phyloP scores from a whole-genome alignment of 108 stramenopile species.

The Skeletonema costatum region DNA sequence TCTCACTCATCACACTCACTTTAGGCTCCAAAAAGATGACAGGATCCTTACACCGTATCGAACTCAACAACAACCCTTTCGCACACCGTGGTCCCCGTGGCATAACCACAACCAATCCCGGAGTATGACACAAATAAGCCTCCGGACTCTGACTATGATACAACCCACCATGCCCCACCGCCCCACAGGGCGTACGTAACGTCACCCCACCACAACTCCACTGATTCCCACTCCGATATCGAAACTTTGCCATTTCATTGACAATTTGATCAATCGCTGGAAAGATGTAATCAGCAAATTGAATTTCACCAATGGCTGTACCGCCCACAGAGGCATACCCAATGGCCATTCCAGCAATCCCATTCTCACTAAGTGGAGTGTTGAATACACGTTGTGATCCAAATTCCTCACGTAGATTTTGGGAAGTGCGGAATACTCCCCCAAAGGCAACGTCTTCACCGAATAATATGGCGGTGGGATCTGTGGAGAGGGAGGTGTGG shows the following conservation, averaged over 20 bases:
- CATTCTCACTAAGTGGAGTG: conserved; percentile 93
- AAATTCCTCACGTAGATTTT: conserved; percentile 72
- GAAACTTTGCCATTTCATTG: conserved; percentile 97
- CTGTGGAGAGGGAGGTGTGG: conserved; percentile 66
- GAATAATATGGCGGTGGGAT: conserved; percentile 84
- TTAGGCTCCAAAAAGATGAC: conserved; percentile 98
- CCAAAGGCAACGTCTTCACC: conserved; percentile 99
- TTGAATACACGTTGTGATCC: conserved; percentile 92
- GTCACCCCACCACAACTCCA: conserved; percentile 97
- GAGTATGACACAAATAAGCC: conserved; percentile 94
- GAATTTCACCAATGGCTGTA: conserved; percentile 97
- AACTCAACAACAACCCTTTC: conserved; percentile 91
- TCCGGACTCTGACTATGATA: conserved; percentile 98
- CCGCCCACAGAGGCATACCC: conserved; percentile 95
- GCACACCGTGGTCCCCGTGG: conserved; percentile 91
- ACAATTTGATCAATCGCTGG: conserved; percentile 98
- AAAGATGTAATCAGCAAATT: conserved; percentile 95
- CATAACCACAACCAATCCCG: conserved; percentile 96
- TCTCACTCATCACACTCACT: conserved; percentile 23
- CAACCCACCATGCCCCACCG: conserved; percentile 92
- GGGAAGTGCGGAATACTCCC: conserved; percentile 96
- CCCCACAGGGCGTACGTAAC: conserved; percentile 92
- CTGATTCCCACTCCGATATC: conserved; percentile 94
- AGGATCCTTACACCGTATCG: conserved; percentile 92
- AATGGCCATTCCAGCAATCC: conserved; percentile 93